These are phyloP conservation scores for Ogataea degrootiae DNA, from an alignment of 805 yeast genomes.

Conservation along the genomic window DNA sequence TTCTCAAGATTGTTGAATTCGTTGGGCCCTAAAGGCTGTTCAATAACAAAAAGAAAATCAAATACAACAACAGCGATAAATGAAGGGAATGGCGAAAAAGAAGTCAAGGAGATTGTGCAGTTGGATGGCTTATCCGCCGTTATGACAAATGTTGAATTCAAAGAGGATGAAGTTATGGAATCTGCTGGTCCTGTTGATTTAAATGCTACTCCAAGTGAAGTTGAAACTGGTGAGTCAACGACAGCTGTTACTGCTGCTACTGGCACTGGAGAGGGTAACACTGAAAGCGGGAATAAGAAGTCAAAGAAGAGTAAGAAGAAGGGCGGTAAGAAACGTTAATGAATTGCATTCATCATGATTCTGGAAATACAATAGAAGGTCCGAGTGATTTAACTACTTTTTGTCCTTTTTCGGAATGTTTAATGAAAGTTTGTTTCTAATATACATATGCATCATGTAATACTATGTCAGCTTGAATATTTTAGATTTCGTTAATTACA, in stretches of 20 bases:
- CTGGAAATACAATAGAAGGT: too few relatives aligned
- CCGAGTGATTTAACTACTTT: too few relatives aligned
- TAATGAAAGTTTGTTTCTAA: too few relatives aligned
- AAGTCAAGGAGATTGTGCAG: conserved; percentile 14
- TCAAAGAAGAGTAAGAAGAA: conserved; percentile 20
- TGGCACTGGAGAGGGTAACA: neutral
- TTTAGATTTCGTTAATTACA: neutral
- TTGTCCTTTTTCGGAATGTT: too few relatives aligned
- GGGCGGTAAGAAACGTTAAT: conserved; percentile 16
- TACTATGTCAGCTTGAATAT: neutral
- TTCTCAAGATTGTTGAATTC: conserved; percentile 68
- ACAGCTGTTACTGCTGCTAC: neutral
- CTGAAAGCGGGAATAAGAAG: conserved; percentile 2
- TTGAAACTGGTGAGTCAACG: conserved; percentile 2
- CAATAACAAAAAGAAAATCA: conserved; percentile 25
- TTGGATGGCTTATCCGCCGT: conserved; percentile 24
- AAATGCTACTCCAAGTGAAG: neutral
- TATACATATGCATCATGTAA: too few relatives aligned
- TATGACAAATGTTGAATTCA: conserved; percentile 19
- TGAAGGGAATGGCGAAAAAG: neutral
- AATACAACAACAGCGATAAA: neutral
- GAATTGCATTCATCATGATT: too few relatives aligned
- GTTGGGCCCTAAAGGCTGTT: conserved; percentile 60
- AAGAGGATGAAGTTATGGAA: conserved; percentile 11
- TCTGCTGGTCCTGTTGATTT: neutral